phyloP scores from a whole-genome alignment of 2,329 filamentous ascomycete genomes.

The Diaporthe destruens region DNA sequence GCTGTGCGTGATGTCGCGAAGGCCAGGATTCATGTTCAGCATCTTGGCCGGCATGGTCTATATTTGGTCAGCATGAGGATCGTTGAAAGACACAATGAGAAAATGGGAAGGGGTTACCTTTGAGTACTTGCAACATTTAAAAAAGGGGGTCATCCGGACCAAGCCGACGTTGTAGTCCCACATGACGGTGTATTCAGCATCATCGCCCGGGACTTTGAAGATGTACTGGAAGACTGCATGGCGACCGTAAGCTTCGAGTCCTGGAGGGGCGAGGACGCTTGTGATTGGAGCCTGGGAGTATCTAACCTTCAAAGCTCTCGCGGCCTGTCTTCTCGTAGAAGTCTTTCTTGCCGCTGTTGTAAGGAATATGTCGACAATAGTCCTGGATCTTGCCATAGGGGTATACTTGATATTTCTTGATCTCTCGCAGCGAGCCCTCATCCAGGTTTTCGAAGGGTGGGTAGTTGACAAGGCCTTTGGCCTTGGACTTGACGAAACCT shows the following conservation, averaged over 20 bases:
- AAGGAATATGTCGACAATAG: slow-evolving; percentile 84
- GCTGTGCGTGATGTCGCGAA: slow-evolving; percentile 91
- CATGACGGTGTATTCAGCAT: slow-evolving; percentile 81
- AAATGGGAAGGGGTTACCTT: slow-evolving; percentile 72
- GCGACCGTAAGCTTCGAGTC: slow-evolving; percentile 38
- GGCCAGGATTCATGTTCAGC: slow-evolving; percentile 80
- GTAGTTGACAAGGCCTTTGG: slow-evolving; percentile 78
- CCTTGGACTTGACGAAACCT: slow-evolving; percentile 70
- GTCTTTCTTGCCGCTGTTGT: slow-evolving; percentile 93
- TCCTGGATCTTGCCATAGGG: slow-evolving; percentile 73
- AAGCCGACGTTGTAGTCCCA: slow-evolving; percentile 98
- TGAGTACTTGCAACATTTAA: slow-evolving; percentile 88
- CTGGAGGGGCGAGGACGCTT: neutral
- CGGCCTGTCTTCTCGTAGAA: slow-evolving; percentile 89
- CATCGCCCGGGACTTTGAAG: slow-evolving; percentile 77
- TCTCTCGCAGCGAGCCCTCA: slow-evolving; percentile 65
- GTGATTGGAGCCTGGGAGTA: slow-evolving; percentile 3
- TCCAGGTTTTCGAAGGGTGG: slow-evolving; percentile 78
- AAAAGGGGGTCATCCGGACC: slow-evolving; percentile 93
- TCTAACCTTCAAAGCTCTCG: slow-evolving; percentile 87
- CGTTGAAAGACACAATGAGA: neutral
- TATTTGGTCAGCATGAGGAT: slow-evolving; percentile 33
- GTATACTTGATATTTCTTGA: slow-evolving; percentile 74
- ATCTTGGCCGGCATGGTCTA: slow-evolving; percentile 92
- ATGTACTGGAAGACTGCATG: slow-evolving; percentile 83